These are phyloP conservation scores for Cladophialophora psammophila DNA, from an alignment of 2,329 filamentous ascomycete species.

Conservation along the genomic window DNA sequence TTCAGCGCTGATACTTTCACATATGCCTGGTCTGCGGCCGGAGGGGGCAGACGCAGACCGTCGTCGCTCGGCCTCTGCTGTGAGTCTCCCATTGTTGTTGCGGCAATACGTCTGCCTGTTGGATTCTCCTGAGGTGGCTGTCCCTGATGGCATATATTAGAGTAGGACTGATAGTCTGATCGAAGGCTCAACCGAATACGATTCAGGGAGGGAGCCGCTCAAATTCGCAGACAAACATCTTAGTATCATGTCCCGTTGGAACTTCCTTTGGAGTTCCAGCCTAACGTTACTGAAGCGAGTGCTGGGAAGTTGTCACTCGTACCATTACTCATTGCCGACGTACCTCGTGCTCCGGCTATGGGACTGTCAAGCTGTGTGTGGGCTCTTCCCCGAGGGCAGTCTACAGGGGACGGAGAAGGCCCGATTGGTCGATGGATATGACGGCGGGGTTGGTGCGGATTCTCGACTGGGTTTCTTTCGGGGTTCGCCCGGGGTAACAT, in stretches of 20 bases:
- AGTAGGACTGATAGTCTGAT: neutral
- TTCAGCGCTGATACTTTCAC: slow-evolving; percentile 50
- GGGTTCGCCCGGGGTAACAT: neutral
- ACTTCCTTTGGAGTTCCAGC: neutral
- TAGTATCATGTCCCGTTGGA: neutral
- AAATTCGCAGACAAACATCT: neutral
- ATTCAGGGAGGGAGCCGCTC: neutral
- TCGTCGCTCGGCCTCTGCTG: neutral
- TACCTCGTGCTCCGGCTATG: neutral
- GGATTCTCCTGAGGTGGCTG: neutral
- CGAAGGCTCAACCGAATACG: neutral
- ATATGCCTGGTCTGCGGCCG: slow-evolving; percentile 29
- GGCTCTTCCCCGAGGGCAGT: neutral
- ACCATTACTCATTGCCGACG: neutral
- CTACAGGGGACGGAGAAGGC: neutral
- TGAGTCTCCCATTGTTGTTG: neutral
- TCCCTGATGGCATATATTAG: neutral
- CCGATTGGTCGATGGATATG: neutral
- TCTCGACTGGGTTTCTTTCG: neutral
- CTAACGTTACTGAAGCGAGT: neutral
- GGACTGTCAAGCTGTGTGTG: neutral
- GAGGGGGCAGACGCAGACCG: neutral
- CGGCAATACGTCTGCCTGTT: neutral
- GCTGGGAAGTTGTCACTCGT: neutral
- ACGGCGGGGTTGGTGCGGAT: neutral